Conservation (phyloP, 2,329 filamentous ascomycete species). For the Hymenoscyphus infarciens region DNA sequence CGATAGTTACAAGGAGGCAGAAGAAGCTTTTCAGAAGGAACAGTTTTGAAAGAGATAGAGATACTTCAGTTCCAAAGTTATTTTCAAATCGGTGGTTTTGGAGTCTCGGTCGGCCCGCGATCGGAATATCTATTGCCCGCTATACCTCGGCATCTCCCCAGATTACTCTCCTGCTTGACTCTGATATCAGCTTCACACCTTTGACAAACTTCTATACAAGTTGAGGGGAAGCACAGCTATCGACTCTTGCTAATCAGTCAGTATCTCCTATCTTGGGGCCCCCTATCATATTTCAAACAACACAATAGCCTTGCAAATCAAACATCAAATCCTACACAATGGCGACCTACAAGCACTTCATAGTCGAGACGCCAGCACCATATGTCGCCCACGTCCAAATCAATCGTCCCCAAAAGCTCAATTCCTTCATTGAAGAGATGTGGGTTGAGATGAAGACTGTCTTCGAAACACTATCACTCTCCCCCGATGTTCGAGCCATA, state of each 20-base stretch:
- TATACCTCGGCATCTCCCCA: not conserved
- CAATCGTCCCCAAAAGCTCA: slow-evolving; percentile 81
- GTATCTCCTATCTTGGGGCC: not conserved
- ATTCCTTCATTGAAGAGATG: slow-evolving; percentile 81
- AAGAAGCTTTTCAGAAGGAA: slow-evolving; percentile 27
- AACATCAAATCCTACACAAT: slow-evolving; percentile 11
- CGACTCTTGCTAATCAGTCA: not conserved
- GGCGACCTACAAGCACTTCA: slow-evolving; percentile 38
- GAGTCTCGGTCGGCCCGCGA: not conserved
- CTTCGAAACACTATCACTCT: slow-evolving; percentile 68
- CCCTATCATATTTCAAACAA: not conserved
- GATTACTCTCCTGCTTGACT: not conserved
- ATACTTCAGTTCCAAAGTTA: too few relatives aligned
- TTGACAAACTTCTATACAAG: not conserved
- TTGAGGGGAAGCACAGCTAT: not conserved
- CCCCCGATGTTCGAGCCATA: slow-evolving; percentile 70
- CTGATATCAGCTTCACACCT: not conserved
- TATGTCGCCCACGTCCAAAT: slow-evolving; percentile 90
- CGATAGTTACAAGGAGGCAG: slow-evolving; percentile 54
- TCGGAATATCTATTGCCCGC: not conserved
- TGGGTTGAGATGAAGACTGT: slow-evolving; percentile 76
- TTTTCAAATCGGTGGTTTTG: too few relatives aligned
- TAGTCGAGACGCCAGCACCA: slow-evolving; percentile 65
- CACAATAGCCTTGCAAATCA: too few relatives aligned
- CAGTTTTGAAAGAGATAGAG: not conserved